phyloP scores from a whole-genome alignment of 1,284 basidiomycete species.

The Malassezia sp. region DNA sequence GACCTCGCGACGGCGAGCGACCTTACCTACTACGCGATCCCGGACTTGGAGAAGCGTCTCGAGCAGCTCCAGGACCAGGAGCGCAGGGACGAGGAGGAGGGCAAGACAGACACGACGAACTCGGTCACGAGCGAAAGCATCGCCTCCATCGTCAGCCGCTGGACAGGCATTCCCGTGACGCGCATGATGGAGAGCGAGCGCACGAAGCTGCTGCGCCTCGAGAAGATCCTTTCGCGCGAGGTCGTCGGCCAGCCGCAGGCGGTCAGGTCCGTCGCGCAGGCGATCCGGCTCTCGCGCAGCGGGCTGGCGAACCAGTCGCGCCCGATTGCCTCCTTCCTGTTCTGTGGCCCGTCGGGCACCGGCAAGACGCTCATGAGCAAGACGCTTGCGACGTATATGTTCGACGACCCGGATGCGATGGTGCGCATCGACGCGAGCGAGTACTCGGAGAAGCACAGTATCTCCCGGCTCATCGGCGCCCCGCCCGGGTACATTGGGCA shows the following conservation, averaged over 20 bases:
- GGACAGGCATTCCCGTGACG: constrained; percentile 50
- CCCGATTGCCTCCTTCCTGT: constrained; percentile 52
- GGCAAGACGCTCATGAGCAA: constrained; percentile 54
- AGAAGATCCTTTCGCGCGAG: constrained; percentile 32
- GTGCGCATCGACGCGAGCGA: constrained; percentile 53
- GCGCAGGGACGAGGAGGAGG: constrained; percentile 47
- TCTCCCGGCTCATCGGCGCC: constrained; percentile 51
- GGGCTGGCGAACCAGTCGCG: constrained; percentile 53
- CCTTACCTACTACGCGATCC: constrained; percentile 81
- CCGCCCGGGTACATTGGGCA: constrained; percentile 72
- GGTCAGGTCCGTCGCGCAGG: constrained; percentile 53
- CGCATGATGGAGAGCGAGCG: constrained; percentile 46
- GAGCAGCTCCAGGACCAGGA: constrained; percentile 51
- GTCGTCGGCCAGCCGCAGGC: constrained; percentile 55
- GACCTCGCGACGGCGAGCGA: constrained; percentile 56
- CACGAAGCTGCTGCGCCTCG: constrained; percentile 39
- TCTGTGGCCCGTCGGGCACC: constrained; percentile 49
- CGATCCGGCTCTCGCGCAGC: constrained; percentile 53
- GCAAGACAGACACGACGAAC: constrained; percentile 26
- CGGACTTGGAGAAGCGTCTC: constrained; percentile 68
- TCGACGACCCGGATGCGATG: constrained; percentile 53
- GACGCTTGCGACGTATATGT: constrained; percentile 49
- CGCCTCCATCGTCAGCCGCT: constrained; percentile 53
- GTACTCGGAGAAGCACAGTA: constrained; percentile 51
- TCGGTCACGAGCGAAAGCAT: constrained; percentile 48